Conservation (phyloP, 257 asterid species). For the Salvia miltiorrhiza region DNA sequence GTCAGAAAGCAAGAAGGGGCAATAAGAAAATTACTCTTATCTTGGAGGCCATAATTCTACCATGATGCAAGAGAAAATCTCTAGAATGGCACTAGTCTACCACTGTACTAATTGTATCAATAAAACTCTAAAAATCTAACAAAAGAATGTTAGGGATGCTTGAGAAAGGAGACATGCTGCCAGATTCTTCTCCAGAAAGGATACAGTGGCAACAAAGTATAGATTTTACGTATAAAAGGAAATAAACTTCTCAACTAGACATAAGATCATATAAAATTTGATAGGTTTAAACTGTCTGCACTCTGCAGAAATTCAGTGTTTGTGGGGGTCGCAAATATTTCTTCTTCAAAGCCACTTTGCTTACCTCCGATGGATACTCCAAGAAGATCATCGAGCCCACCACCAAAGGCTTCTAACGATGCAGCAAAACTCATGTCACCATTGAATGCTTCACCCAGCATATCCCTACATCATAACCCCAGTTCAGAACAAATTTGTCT, state of each 20-base stretch:
- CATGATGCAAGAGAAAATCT: constrained; percentile 11
- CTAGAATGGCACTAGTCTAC: neutral
- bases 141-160: neutral
- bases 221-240: neutral
- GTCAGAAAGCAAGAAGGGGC: constrained; percentile 30
- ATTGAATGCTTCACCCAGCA: constrained; percentile 72
- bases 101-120: neutral
- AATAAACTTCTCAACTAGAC: neutral
- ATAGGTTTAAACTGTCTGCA: neutral
- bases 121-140: constrained; percentile 2
- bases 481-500: neutral
- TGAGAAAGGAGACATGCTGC: neutral
- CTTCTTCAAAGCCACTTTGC: constrained; percentile 11
- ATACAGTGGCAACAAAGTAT: neutral
- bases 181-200: neutral
- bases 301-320: neutral
- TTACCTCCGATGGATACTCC: constrained; percentile 92
- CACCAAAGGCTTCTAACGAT: constrained; percentile 89
- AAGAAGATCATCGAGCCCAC: constrained; percentile 89
- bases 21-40: constrained; percentile 9
- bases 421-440: constrained; percentile 81
- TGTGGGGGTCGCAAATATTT: neutral
- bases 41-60: neutral
- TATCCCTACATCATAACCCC: constrained; percentile 50
- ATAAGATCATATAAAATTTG: neutral